These are phyloP conservation scores for Orychophragmus violaceus DNA, from an alignment of 345 rosid species.

Conservation along the genomic window DNA sequence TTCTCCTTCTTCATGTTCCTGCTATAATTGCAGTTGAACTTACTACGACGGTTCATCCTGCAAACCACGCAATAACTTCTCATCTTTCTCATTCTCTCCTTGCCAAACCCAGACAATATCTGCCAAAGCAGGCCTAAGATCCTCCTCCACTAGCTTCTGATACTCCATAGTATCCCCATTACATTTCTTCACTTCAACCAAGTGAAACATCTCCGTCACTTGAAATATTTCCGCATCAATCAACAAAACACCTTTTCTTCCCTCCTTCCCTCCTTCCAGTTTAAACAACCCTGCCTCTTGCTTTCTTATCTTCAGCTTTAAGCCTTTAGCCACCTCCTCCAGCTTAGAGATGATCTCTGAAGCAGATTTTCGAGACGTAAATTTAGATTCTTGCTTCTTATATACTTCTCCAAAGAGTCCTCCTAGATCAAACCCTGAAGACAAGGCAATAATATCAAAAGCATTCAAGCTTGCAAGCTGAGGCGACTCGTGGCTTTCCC, in stretches of 20 bases:
- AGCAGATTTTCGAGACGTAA: conserved; percentile 54
- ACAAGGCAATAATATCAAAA: conserved; percentile 60
- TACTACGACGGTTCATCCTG: not conserved
- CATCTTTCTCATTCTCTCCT: conserved; percentile 42
- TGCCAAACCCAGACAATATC: conserved; percentile 88
- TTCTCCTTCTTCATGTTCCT: not conserved
- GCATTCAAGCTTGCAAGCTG: conserved; percentile 52
- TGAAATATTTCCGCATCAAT: conserved; percentile 71
- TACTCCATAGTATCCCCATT: conserved; percentile 73
- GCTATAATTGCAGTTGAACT: not conserved
- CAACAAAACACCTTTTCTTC: conserved; percentile 59
- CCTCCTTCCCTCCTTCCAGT: conserved; percentile 54
- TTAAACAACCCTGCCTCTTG: conserved; percentile 60
- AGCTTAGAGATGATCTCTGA: conserved; percentile 55
- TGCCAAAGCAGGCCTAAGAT: conserved; percentile 53
- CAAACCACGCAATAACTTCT: conserved; percentile 5
- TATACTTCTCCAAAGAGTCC: conserved; percentile 46
- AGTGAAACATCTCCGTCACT: conserved; percentile 51
- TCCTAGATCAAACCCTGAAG: conserved; percentile 66
- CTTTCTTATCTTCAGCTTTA: conserved; percentile 57
- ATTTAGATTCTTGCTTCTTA: conserved; percentile 47
- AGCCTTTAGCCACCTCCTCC: conserved; percentile 42
- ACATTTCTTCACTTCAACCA: conserved; percentile 71
- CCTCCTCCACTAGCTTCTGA: conserved; percentile 53
- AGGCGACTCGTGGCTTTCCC: conserved; percentile 24